phyloP scores from a whole-genome alignment of 169 alveolate genomes.

The Eimeria acervulina region DNA sequence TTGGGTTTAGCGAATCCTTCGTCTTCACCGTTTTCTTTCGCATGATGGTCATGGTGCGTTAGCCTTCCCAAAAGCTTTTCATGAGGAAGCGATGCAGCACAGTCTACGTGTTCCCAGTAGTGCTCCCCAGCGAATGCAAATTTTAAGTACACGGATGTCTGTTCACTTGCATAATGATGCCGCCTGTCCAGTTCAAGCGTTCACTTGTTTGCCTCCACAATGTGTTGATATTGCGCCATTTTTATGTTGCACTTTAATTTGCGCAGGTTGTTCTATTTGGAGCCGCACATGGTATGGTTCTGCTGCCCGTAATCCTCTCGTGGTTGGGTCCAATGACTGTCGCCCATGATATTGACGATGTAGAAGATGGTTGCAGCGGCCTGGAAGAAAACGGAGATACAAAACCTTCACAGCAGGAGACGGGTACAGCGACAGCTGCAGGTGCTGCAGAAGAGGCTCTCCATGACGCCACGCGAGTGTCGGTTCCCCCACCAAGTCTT shows the following conservation, averaged over 20 bases:
- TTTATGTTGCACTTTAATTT: neutral
- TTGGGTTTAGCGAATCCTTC: slow-evolving; percentile 87
- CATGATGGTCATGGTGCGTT: slow-evolving; percentile 88
- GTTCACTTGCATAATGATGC: neutral
- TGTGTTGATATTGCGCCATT: neutral
- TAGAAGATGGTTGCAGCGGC: slow-evolving; percentile 14
- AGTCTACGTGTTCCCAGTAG: neutral
- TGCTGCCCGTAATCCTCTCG: slow-evolving; percentile 83
- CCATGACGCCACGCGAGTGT: slow-evolving; percentile 15
- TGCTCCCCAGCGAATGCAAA: neutral
- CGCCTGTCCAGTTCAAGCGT: neutral
- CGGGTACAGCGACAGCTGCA: slow-evolving; percentile 34
- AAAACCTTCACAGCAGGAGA: neutral
- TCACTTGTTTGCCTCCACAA: neutral
- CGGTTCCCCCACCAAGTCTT: slow-evolving; percentile 74
- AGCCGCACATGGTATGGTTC: slow-evolving; percentile 81
- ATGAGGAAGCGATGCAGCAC: neutral
- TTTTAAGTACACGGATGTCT: neutral
- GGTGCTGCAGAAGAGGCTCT: slow-evolving; percentile 40
- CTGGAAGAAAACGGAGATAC: slow-evolving; percentile 33
- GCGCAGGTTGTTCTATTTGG: slow-evolving; percentile 81
- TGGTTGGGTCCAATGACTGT: slow-evolving; percentile 80
- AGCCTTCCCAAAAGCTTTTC: neutral
- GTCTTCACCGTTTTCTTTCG: slow-evolving; percentile 90
- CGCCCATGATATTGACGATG: neutral